Conservation (phyloP, 208 protist species). For the Crithidia bombi region DNA sequence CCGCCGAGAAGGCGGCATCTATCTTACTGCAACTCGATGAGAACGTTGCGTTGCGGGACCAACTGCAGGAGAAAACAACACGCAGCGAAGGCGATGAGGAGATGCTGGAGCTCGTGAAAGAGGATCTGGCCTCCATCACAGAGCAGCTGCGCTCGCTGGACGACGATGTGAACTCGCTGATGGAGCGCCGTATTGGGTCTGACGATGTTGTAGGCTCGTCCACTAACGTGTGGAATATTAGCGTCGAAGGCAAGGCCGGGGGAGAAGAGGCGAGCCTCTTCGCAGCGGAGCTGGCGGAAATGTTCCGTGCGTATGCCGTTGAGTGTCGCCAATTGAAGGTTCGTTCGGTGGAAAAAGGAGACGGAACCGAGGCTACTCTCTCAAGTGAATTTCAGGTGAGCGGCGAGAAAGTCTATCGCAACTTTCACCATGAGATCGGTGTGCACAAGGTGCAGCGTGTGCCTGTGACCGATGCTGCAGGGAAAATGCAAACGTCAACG, state of each 20-base stretch:
- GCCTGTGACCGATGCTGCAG: constrained; percentile 83
- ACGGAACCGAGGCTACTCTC: constrained; percentile 29
- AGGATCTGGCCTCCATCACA: constrained; percentile 64
- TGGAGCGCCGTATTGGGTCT: constrained; percentile 69
- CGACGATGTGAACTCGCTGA: constrained; percentile 55
- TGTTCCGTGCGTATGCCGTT: constrained; percentile 69
- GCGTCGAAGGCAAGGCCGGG: constrained; percentile 77
- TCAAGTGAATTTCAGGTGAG: constrained; percentile 48
- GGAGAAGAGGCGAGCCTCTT: constrained; percentile 89
- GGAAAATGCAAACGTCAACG: constrained; percentile 93
- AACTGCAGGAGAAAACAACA: constrained; percentile 29
- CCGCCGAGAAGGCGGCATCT: constrained; percentile 48
- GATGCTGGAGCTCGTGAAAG: constrained; percentile 72
- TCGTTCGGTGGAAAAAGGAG: constrained; percentile 33
- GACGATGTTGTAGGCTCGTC: constrained; percentile 78
- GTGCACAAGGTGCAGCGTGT: constrained; percentile 93
- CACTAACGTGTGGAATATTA: constrained; percentile 71
- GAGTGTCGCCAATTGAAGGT: constrained; percentile 53
- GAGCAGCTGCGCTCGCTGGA: constrained; percentile 56
- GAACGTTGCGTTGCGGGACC: constrained; percentile 54
- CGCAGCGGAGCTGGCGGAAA: constrained; percentile 80
- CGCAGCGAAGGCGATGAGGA: constrained; percentile 61
- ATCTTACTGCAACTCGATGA: constrained; percentile 68
- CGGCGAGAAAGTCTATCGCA: constrained; percentile 78
- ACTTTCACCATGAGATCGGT: constrained; percentile 88